Base-by-base conservation (phyloP, 1,139 yeast species). In the Schwanniomyces etchellsii region DNA sequence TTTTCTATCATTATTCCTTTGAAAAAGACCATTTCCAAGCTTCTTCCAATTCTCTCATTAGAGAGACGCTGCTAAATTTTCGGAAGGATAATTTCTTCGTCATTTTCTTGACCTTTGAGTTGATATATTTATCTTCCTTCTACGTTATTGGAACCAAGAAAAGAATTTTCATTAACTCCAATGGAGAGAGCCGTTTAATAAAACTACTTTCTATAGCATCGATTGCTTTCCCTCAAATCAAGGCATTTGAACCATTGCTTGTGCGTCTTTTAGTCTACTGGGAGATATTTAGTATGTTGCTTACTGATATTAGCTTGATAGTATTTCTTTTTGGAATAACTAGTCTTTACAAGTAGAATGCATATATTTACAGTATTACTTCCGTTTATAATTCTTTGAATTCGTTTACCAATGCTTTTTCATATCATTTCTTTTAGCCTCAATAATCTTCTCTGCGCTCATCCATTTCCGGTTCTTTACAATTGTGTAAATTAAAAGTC, bases 401-500 rank as follows among this genome's bases (percentile, higher is more conserved):
- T 28, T 32, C 41, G n/a, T n/a, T n/a, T n/a, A n/a, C 35, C 43
- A 50, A 24, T 44, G 48, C 31, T 42, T 49, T 39, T 48, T 53
- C 69, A 61, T 62, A 34, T 62, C 61, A 34, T 45, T 50, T 35
- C 64, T 53, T 48, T 66, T 67, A 10, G 70, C 71, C 20, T 54
- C 65, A 24, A 67, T 48, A 11, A 64, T 45, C 46, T 53, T 59
- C 23, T 67, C 72, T 4, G 72, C 73, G 34, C 62, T 49, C 36
- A 48, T 47, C 34, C 47, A 52, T 31, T 52, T 54, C 33, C 50
- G 50, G 26, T 44, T 48, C 44, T 62, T 66, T 44, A 49, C 45
- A 35, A 62, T 45, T 21, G 51, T 47, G 42, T 60, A 67, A 9
- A 49, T 27, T 36, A 89, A 64, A 51, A 84, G 69, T 20, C 79